phyloP scores from a whole-genome alignment of 192 early-diverging fungal genomes.

The Coemansia sp. region DNA sequence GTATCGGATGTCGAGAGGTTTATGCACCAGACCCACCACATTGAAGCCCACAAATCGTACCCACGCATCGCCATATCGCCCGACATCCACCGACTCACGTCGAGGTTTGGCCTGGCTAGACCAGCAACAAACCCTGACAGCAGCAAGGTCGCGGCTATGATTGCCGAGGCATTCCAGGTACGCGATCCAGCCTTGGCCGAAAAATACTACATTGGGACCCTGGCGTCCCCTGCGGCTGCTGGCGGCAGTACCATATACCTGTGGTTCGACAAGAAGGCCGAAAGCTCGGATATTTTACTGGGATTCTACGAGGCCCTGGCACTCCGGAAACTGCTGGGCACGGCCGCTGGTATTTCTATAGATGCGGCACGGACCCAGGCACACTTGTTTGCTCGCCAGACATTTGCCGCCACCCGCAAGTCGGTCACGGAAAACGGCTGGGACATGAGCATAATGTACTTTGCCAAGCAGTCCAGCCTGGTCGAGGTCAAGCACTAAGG shows the following conservation, averaged over 20 bases:
- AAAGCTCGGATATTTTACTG: constrained; percentile 12
- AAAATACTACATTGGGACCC: constrained; percentile 29
- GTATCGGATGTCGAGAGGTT: constrained; percentile 26
- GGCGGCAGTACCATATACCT: constrained; percentile 10
- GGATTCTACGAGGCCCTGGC: constrained; percentile 27
- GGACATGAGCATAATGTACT: constrained; percentile 28
- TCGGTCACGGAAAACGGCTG: constrained; percentile 14
- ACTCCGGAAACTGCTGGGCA: constrained; percentile 7
- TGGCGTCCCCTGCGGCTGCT: not conserved
- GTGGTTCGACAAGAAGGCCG: constrained; percentile 20
- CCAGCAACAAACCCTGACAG: not conserved
- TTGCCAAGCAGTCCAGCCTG: constrained; percentile 11
- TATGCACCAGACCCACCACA: constrained; percentile 19
- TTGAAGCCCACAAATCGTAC: not conserved
- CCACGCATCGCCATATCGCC: constrained; percentile 25
- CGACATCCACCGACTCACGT: constrained; percentile 1
- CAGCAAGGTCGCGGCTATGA: constrained; percentile 1
- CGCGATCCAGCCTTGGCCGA: not conserved
- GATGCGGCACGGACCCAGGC: constrained; percentile 2
- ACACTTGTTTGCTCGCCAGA: constrained; percentile 17
- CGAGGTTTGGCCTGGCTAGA: no score
- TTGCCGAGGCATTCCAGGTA: constrained; percentile 11
- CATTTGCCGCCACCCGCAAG: constrained; percentile 12
- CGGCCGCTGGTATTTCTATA: not conserved
- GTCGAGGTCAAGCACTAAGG: constrained; percentile 4